Evolutionary conservation across 768 basidiomycete genomes (phyloP).

Genomic region (Inosperma sp.): DNA sequence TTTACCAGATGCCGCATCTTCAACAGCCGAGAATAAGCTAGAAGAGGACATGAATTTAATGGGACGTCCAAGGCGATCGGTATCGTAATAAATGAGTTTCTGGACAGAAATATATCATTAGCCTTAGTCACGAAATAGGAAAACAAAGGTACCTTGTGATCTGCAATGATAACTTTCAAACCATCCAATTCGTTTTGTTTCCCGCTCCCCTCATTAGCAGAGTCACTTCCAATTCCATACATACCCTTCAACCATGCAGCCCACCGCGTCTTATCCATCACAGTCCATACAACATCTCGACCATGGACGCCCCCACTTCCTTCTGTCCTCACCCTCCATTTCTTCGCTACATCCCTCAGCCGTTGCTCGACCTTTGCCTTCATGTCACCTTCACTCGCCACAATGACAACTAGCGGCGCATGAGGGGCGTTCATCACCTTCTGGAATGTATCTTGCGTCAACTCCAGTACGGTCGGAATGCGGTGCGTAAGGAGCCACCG

Average conservation of each 20-base stretch:
- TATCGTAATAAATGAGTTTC: constrained; percentile 74
- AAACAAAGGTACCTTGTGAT: constrained; percentile 59
- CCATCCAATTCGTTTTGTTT: constrained; percentile 32
- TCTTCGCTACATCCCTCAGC: constrained; percentile 48
- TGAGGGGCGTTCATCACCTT: constrained; percentile 80
- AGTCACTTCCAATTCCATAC: constrained; percentile 57
- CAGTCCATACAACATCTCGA: constrained; percentile 73
- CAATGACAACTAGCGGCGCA: constrained; percentile 74
- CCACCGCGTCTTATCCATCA: constrained; percentile 88
- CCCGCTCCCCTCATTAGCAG: constrained; percentile 13
- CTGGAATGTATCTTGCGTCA: constrained; percentile 76
- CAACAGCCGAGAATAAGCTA: constrained; percentile 64
- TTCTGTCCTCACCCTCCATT: constrained; percentile 50
- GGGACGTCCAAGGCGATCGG: constrained; percentile 48
- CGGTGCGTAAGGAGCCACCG: constrained; percentile 66
- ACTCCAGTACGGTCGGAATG: constrained; percentile 68
- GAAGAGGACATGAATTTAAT: constrained; percentile 50
- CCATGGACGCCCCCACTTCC: constrained; percentile 39
- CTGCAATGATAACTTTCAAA: constrained; percentile 63
- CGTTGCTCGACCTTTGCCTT: constrained; percentile 42
- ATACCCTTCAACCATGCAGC: constrained; percentile 85
- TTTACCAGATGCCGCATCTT: constrained; percentile 53
- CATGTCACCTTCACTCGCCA: constrained; percentile 33
- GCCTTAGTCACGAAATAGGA: constrained; percentile 4
- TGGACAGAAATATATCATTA: constrained; percentile 24